These are phyloP conservation scores for Fraxinus pennsylvanica DNA, from an alignment of 257 asterid genomes.

Conservation along the genomic window DNA sequence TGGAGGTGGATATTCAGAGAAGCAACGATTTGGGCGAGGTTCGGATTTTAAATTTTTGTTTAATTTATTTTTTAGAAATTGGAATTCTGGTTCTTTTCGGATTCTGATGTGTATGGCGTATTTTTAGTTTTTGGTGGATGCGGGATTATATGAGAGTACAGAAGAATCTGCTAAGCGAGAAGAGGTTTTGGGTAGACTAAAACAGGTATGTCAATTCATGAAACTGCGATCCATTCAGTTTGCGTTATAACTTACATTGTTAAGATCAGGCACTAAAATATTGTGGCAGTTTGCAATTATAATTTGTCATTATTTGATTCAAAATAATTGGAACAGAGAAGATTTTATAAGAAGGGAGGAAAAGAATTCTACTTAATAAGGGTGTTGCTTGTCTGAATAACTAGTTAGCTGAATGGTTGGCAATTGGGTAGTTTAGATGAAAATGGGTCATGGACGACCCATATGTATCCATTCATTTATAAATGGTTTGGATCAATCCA, in stretches of 20 bases:
- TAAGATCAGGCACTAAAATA: not conserved
- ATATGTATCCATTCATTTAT: too few relatives aligned
- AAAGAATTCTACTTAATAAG: not conserved
- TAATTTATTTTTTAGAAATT: not conserved
- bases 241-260: not conserved
- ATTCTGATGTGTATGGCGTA: constrained; percentile 19
- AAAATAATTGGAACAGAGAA: too few relatives aligned
- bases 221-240: not conserved
- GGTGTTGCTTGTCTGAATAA: not conserved
- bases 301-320: too few relatives aligned
- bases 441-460: not conserved
- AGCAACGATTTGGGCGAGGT: constrained; percentile 83
- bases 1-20: constrained; percentile 58
- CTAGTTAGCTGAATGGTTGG: not conserved
- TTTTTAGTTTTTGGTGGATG: constrained; percentile 62
- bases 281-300: too few relatives aligned
- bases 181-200: constrained; percentile 65
- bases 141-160: constrained; percentile 73
- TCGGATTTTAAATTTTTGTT: not conserved
- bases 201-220: constrained; percentile 48
- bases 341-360: not conserved
- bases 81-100: not conserved
- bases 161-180: constrained; percentile 76
- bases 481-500: not conserved
- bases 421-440: not conserved